Conservation (phyloP, 495 filamentous ascomycete genomes). For the Penicillium cosmopolitanum region DNA sequence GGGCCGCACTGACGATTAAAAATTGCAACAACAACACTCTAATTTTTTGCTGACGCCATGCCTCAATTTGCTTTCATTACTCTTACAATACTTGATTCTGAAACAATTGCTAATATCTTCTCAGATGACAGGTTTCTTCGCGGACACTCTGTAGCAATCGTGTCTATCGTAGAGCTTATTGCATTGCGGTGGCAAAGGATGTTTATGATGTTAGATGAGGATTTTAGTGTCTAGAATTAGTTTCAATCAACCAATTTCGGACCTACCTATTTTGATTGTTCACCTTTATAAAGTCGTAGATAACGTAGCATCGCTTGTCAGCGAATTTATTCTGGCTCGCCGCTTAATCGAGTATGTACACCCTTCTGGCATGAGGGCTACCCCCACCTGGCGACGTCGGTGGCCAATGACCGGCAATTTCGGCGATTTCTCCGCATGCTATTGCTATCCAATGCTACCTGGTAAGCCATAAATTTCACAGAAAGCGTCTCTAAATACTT, state of each 20-base stretch:
- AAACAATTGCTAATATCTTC: constrained; percentile 2
- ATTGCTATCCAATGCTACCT: not conserved
- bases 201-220: no score
- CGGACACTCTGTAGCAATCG: constrained; percentile 8
- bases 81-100: not conserved
- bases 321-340: no score
- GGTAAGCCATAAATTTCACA: no score
- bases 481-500: no score
- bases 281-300: no score
- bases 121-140: constrained; percentile 22
- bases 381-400: not conserved
- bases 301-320: no score
- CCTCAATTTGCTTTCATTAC: constrained; percentile 22
- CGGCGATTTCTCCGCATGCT: constrained; percentile 4
- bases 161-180: constrained; percentile 14
- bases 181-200: not conserved
- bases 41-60: constrained; percentile 64
- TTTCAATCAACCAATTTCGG: no score
- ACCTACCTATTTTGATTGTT: no score
- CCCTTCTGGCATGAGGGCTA: not conserved
- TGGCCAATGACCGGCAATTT: constrained; percentile 8
- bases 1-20: constrained; percentile 53
- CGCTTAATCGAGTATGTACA: not conserved
- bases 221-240: no score
- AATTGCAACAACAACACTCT: constrained; percentile 64